phyloP scores from a whole-genome alignment of 768 basidiomycete genomes.

The Tulasnella sp. region DNA sequence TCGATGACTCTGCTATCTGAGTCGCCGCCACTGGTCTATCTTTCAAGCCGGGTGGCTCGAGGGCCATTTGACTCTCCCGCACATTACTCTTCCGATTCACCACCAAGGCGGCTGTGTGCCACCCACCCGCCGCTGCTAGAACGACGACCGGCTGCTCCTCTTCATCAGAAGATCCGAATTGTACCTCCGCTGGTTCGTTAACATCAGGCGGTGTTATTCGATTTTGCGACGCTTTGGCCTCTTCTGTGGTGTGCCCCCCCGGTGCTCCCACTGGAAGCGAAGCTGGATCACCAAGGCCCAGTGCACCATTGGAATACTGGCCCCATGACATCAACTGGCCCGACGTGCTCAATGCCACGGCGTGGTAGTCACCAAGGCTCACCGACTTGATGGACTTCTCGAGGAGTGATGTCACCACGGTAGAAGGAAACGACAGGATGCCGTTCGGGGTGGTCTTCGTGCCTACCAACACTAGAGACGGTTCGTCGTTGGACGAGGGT shows the following conservation, averaged over 20 bases:
- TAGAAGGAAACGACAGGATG: constrained; percentile 30
- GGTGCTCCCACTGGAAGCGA: constrained; percentile 40
- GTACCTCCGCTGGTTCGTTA: too few relatives aligned
- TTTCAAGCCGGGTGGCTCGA: too few relatives aligned
- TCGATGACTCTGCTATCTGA: too few relatives aligned
- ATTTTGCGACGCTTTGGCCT: constrained; percentile 24
- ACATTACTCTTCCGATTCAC: too few relatives aligned
- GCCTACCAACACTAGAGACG: constrained; percentile 67
- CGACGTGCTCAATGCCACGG: constrained; percentile 62
- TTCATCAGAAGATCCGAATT: too few relatives aligned
- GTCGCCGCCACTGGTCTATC: too few relatives aligned
- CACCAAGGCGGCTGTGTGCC: too few relatives aligned
- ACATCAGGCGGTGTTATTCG: too few relatives aligned
- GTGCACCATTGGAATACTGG: constrained; percentile 57
- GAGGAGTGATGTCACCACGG: constrained; percentile 60
- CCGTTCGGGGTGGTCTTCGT: constrained; percentile 30
- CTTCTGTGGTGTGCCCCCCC: constrained; percentile 42
- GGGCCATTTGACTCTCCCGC: too few relatives aligned
- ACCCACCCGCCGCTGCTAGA: too few relatives aligned
- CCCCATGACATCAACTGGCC: constrained; percentile 82
- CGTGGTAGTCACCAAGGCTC: constrained; percentile 87
- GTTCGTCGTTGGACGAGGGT: too few relatives aligned
- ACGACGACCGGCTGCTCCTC: too few relatives aligned
- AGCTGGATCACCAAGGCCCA: constrained; percentile 72
- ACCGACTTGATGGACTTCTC: constrained; percentile 71